Evolutionary conservation across 106 monocot species (phyloP), one percentile per base, ranked within the genome.

Genomic region (Vanilla planifolia): DNA sequence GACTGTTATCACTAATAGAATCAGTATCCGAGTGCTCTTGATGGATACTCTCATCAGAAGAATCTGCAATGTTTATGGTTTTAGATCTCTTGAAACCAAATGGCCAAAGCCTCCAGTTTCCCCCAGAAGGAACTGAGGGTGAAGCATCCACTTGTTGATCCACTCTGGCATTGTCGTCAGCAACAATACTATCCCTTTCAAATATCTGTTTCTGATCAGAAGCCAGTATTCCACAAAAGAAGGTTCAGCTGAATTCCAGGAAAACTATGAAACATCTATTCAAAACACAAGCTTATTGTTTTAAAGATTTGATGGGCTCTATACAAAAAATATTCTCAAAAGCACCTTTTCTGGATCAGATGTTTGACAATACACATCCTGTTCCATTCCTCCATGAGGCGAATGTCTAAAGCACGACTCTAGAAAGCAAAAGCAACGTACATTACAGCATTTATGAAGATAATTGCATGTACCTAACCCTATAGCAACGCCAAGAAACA

Each of bases 51-150:
- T 70, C 73, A 51, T 39, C 41, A 26, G 28, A 23, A 66, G 63
- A 46, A 15, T 46, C 64, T 9, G 62, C 70, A 61, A 61, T 40
- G 11, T 53, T 85, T 42, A 74, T 74, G 32, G 62, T 61, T 65
- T 56, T 81, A 23, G 78, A 67, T 56, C 69, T 88, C 50, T 40
- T 81, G 39, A 79, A 69, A 65, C 64, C 55, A 62, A 93, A 92
- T 32, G 77, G 80, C 90, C 90, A 92, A 1, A 86, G 52, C 30
- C 70, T 77, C 93, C 93, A 93, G 46, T 61, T 79, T 60, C 74
- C 84, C 20, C 51, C 65, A 62, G 82, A 62, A 55, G 56, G 65
- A 46, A 47, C 58, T 27, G 65, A 64, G 29, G 37, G 25, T 71
- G 79, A 69, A 58, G 47, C 25, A 60, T 73, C 58, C 22, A 13